These are phyloP conservation scores for Chlamydomonas reinhardtii DNA, from an alignment of 163 green algal species.

Conservation along the genomic window DNA sequence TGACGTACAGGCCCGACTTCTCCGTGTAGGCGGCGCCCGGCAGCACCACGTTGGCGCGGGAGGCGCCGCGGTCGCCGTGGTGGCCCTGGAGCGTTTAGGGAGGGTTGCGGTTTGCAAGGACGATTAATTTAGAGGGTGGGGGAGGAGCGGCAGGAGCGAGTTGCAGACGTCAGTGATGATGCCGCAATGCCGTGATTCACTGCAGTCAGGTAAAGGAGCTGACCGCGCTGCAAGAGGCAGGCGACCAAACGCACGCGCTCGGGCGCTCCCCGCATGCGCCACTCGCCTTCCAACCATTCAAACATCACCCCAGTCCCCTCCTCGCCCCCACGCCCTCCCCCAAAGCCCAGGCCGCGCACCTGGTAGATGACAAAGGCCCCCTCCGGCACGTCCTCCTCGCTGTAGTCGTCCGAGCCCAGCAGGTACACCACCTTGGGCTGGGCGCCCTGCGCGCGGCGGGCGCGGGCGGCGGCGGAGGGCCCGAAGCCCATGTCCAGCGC, in stretches of 20 bases:
- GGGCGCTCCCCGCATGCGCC: too few relatives aligned
- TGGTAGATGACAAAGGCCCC: constrained; percentile 98
- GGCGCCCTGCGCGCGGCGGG: not conserved
- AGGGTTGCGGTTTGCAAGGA: too few relatives aligned
- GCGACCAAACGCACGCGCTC: too few relatives aligned
- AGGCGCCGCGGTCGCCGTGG: constrained; percentile 95
- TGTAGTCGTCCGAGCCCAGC: constrained; percentile 93
- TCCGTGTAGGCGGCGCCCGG: constrained; percentile 97
- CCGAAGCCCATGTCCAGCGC: constrained; percentile 97
- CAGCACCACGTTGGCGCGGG: constrained; percentile 94
- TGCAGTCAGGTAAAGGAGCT: too few relatives aligned
- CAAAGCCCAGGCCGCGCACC: constrained; percentile 55
- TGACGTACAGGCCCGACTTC: constrained; percentile 98
- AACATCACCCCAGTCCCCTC: too few relatives aligned
- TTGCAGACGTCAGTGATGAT: too few relatives aligned
- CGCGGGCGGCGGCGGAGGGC: constrained; percentile 68
- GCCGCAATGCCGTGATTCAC: too few relatives aligned
- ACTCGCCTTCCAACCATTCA: too few relatives aligned
- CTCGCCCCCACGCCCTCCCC: too few relatives aligned
- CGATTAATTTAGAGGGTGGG: too few relatives aligned
- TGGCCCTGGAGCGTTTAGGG: constrained; percentile 86
- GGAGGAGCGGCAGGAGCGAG: too few relatives aligned
- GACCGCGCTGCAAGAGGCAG: too few relatives aligned
- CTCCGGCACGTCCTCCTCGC: constrained; percentile 80
- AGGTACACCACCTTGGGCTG: constrained; percentile 61